Evolutionary conservation across 495 filamentous ascomycete species (phyloP), one percentile per base, ranked within the genome.

Genomic region (Hypoxylon subgilvum): DNA sequence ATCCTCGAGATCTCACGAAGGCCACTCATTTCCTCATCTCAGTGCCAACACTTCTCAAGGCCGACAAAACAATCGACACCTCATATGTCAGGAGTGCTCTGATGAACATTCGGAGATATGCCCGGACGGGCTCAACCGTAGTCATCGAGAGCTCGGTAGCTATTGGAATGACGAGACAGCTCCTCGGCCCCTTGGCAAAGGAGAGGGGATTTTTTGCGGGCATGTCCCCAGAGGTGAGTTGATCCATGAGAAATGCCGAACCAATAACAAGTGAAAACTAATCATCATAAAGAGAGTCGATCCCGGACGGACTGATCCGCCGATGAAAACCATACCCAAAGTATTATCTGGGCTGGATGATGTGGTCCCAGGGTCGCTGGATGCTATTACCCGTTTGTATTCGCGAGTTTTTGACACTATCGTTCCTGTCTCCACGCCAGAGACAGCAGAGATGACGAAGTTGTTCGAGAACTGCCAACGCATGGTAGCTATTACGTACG

Each of bases 381-480:
- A 57, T 14, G 44, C 57, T 8, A 72, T 76, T 38, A 34, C 40
- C 2, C 46, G 57, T 10, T 52, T 76, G 23, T 76, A 76, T 44
- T 60, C 56, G 17, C 46, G 47, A 2, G 68, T 71, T 4, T 76
- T 74, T 56, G 42, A 70, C 22, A 49, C 43, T 5, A 52, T 74
- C 44, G 65, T 74, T 43, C 57, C 71, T 6, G 71, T 74, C 8
- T 71, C 72, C 48, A 44, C 38, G n/a, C 72, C 73, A 12, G 73
- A 76, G 48, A 67, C 72, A 10, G 73, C 73, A 9, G 72, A 74
- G 57, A 76, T 76, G 73, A 72, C 65, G 9, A 76, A 76, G 61
- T 55, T 76, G 4, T 74, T 72, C 55, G 73, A 76, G 57, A 81
- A 65, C 34, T 76, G 72, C 59, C 66, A 75, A 42, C 60, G 74